Conservation (phyloP, 805 yeast genomes). For the Metschnikowia lunata region DNA sequence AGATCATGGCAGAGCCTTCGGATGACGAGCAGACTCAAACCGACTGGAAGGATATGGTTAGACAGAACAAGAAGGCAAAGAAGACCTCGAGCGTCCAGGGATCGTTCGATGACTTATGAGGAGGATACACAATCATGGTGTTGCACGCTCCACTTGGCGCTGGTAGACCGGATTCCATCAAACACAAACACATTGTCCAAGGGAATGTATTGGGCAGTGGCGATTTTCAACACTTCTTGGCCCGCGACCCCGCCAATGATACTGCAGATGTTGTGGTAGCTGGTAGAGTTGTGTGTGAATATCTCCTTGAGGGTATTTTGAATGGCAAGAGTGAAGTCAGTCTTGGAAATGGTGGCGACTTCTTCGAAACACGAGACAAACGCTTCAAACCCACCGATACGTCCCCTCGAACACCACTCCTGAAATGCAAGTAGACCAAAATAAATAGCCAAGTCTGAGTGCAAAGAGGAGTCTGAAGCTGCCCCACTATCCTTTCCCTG, state of each 20-base stretch:
- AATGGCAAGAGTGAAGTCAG: constrained; percentile 17
- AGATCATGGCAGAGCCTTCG: constrained; percentile 42
- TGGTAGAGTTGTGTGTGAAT: constrained; percentile 36
- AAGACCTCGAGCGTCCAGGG: constrained; percentile 43
- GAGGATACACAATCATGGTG: background rate
- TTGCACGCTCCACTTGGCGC: constrained; percentile 36
- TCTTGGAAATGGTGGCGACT: constrained; percentile 15
- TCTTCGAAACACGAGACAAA: constrained; percentile 20
- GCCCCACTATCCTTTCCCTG: background rate
- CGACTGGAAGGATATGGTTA: constrained; percentile 88
- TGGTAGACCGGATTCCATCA: constrained; percentile 62
- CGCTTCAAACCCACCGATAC: constrained; percentile 17
- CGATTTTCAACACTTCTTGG: constrained; percentile 74
- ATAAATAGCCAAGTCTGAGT: constrained; percentile 30
- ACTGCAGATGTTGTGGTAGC: constrained; percentile 58
- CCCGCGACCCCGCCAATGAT: constrained; percentile 81
- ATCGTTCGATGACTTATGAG: constrained; percentile 50
- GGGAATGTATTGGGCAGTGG: constrained; percentile 80
- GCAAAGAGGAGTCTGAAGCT: background rate
- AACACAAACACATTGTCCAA: constrained; percentile 64
- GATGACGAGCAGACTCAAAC: constrained; percentile 41
- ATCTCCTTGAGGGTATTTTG: constrained; percentile 27
- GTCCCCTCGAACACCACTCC: constrained; percentile 21
- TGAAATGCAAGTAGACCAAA: constrained; percentile 39
- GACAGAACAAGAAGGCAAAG: constrained; percentile 59